phyloP scores from a whole-genome alignment of 139 green algal species.

The Asterochloris erici region DNA sequence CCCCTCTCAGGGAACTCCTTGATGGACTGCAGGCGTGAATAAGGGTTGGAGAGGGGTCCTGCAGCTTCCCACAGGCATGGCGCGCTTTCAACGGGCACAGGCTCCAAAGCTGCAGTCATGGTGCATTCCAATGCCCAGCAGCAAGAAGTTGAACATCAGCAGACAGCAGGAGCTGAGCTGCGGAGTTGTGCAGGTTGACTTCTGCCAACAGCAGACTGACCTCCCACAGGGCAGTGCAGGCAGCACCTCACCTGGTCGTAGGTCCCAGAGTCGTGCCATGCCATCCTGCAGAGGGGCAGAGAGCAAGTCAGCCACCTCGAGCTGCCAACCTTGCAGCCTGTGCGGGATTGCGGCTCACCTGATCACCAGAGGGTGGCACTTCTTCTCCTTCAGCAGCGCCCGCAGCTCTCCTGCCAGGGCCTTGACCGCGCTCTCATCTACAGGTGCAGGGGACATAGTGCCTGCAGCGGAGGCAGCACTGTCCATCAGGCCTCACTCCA shows the following conservation, averaged over 20 bases:
- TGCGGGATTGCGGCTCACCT: slow-evolving; percentile 5
- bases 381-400: slow-evolving; percentile 16
- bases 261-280: slow-evolving; percentile 72
- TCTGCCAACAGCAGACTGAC: no score
- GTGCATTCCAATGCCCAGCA: no score
- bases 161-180: background rate
- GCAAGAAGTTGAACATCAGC: background rate
- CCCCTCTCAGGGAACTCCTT: slow-evolving; percentile 54
- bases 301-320: background rate
- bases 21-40: slow-evolving; percentile 33
- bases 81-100: no score
- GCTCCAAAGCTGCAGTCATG: no score
- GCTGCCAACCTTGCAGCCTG: background rate
- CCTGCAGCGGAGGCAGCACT: no score
- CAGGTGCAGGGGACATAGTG: no score
- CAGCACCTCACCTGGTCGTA: slow-evolving; percentile 46
- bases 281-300: slow-evolving; percentile 52
- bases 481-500: no score
- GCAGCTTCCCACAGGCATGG: background rate
- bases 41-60: background rate
- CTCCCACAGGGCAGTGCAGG: no score
- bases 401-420: background rate
- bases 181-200: background rate
- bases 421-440: no score
- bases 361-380: slow-evolving; percentile 53